Base-by-base conservation (phyloP, 139 green algal genomes). In the Dunaliella primolecta region DNA sequence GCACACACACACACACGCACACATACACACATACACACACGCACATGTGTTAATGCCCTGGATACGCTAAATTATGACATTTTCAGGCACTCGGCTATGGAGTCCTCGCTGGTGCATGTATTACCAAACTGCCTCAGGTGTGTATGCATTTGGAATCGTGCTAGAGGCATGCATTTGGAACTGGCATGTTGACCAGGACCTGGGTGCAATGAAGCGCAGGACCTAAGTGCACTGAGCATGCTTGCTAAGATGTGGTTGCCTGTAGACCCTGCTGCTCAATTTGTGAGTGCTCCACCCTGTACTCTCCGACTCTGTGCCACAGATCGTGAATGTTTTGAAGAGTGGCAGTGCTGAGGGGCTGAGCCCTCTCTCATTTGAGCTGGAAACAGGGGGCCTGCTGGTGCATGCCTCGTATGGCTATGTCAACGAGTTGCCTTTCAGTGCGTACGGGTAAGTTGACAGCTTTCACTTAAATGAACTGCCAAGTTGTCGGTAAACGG, bases 111-210 rank as follows among this genome's bases (percentile, higher is more conserved):
- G 92, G 90, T 15, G 91, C 93, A 36, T 92, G 81, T 38, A 82
- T 97, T 2, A 90, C 95, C 3, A 98, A 98, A 83, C 77, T 98
- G 84, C 94, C 94, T 23, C 95, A 98, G 89, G 91, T 97, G 55
- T 7, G 89, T 2, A n/a, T n/a, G n/a, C n/a, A n/a, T n/a, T n/a
- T n/a, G n/a, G n/a, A n/a, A n/a, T n/a, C n/a, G n/a, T n/a, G n/a
- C n/a, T n/a, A n/a, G n/a, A n/a, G n/a, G n/a, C n/a, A n/a, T 81
- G 71, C 3, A 35, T 36, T 25, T n/a, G 20, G 21, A 75, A 33
- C 30, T n/a, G 57, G 29, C 75, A 30, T 20, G 25, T 7, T 36
- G 2, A 33, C 75, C 29, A 56, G 75, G 32, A 81, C 3, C 30
- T 35, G 32, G 31, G 30, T 11, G 32, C 76, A 57, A 29, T 2